A percentile compares a stretch with the other conserved stretches of the same genome.
These are phyloP conservation scores for Mycena vulgaris DNA, from an alignment of 768 basidiomycete genomes.

Conservation along the genomic window DNA sequence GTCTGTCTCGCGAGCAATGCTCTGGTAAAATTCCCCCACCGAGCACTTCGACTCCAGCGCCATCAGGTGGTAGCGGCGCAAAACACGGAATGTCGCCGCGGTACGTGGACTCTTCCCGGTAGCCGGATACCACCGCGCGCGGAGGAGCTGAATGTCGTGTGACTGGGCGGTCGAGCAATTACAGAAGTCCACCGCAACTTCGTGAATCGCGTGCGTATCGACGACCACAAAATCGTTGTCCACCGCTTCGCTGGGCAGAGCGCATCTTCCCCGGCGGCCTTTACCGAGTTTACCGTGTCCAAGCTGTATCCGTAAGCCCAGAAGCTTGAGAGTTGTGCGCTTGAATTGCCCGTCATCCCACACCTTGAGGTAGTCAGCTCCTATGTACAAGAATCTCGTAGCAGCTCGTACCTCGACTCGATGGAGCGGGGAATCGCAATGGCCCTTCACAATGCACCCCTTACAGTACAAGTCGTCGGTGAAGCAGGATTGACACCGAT, in stretches of 20 bases:
- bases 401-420: constrained; percentile 34
- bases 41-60: too few species aligned
- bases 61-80: constrained; percentile 1
- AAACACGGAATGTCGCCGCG: neutral
- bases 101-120: constrained; percentile 10
- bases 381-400: neutral
- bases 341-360: constrained; percentile 34
- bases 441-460: constrained; percentile 29
- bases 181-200: too few species aligned
- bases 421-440: constrained; percentile 32
- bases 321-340: constrained; percentile 19
- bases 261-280: neutral
- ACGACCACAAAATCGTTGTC: too few species aligned
- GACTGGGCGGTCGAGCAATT: too few species aligned
- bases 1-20: too few species aligned
- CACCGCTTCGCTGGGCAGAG: too few species aligned
- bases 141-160: too few species aligned
- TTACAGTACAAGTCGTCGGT: constrained; percentile 34
- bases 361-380: constrained; percentile 16
- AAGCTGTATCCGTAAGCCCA: constrained; percentile 41
- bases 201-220: too few species aligned
- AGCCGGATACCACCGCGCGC: too few species aligned
- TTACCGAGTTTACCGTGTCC: too few species aligned
- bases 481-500: constrained; percentile 17
- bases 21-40: too few species aligned